These are phyloP conservation scores for Suaeda aralocaspica DNA, from an alignment of 148 eudicot genomes.

Conservation along the genomic window DNA sequence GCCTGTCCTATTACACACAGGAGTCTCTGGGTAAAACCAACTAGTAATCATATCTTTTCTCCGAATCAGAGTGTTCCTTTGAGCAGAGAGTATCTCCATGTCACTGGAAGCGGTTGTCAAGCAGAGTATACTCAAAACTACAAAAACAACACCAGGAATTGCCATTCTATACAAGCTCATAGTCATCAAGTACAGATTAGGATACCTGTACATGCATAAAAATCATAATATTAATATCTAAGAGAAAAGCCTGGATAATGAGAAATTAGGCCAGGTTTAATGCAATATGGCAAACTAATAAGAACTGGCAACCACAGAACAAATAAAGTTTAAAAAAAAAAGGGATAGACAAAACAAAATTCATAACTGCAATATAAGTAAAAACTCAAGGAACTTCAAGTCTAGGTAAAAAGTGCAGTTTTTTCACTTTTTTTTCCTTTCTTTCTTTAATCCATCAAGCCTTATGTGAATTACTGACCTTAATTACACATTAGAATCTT, in stretches of 20 bases:
- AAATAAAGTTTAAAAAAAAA: background rate
- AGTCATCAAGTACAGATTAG: background rate
- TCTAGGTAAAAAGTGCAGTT: background rate
- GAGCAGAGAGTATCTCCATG: slow-evolving; percentile 37
- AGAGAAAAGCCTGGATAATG: background rate
- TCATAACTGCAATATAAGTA: background rate
- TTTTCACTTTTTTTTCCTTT: background rate
- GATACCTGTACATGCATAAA: background rate
- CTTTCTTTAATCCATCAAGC: no score
- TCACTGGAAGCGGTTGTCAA: slow-evolving; percentile 33
- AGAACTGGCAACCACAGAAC: background rate
- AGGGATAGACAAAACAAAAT: background rate
- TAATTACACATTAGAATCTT: no score
- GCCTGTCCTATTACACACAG: slow-evolving; percentile 76
- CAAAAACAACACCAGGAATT: background rate
- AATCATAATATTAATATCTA: background rate
- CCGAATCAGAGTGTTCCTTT: slow-evolving; percentile 43
- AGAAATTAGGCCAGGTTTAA: background rate
- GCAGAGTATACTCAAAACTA: slow-evolving; percentile 31
- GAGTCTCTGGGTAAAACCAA: slow-evolving; percentile 51
- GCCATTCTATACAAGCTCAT: slow-evolving; percentile 25
- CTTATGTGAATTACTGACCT: no score
- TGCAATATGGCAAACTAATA: background rate
- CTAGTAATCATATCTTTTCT: slow-evolving; percentile 41
- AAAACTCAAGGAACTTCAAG: background rate